These are phyloP conservation scores for Macadamia tetraphylla DNA, from an alignment of 164 flowering plant genomes.

Conservation along the genomic window DNA sequence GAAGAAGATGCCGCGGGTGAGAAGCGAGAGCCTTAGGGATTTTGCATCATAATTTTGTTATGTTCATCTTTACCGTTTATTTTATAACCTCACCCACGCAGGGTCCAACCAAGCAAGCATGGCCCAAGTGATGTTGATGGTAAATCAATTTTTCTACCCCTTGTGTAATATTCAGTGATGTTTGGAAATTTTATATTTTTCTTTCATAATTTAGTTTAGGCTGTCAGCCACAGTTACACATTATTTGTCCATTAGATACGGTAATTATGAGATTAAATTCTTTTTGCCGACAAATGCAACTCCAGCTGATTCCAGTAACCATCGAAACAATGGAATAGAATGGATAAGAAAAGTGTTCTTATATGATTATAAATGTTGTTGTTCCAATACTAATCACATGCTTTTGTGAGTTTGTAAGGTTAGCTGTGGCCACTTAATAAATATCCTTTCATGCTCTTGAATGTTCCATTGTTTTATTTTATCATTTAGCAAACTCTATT, in stretches of 20 bases:
- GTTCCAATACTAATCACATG: no score
- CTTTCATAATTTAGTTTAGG: not conserved
- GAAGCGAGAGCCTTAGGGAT: constrained; percentile 44
- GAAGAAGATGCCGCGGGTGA: constrained; percentile 62
- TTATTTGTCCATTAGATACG: not conserved
- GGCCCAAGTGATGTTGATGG: constrained; percentile 5
- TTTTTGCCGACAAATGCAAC: not conserved
- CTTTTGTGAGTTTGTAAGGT: no score
- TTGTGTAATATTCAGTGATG: constrained; percentile 1
- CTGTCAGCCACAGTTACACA: constrained; percentile 1
- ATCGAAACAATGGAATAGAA: no score
- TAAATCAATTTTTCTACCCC: constrained; percentile 1
- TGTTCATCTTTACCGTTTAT: not conserved
- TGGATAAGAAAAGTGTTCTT: no score
- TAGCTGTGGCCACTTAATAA: no score
- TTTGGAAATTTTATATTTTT: not conserved
- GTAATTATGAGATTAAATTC: not conserved
- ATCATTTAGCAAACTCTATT: no score
- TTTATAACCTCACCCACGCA: constrained; percentile 5
- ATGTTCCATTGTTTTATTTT: no score
- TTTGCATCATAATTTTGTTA: constrained; percentile 24
- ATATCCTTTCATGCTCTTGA: no score
- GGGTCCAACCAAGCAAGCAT: not conserved
- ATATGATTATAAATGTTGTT: no score
- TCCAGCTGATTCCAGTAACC: not conserved